Base-by-base conservation (phyloP, 352 stramenopile species). In the Pythium periplocum region DNA sequence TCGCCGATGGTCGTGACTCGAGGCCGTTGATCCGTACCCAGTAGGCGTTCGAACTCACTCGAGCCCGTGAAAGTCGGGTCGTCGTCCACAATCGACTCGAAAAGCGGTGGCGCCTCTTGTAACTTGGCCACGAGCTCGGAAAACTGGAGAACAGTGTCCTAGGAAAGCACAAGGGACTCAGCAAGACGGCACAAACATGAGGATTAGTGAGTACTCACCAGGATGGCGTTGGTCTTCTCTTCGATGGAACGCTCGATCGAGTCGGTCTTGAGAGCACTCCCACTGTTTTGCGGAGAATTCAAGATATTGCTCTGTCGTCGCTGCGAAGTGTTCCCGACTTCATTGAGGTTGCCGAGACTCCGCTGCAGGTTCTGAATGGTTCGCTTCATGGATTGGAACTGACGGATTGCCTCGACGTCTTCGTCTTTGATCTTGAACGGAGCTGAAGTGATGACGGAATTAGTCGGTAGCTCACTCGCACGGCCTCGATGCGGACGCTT, bases 131-230 rank as follows among this genome's bases (percentile, higher is more conserved):
- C 54, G 12, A 87, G 62, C 10, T 71, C 54, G 1, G 77, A 87
- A 40, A 84, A 86, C 47, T 83, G 70, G 52, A 87, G 45, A 32
- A 87, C 45, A 4, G 71, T 78, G 45, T 86, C 75, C 77, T 87
- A 35, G 10, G 37, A 4, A 3, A 47, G 0, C n/a, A 47, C 38
- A 4, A 53, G 3, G 37, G 17, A 12, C 17, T 34, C 34, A 36
- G 12, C 35, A 45, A 40, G 33, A 52, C n/a, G 41, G 5, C 4
- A 49, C 47, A 55, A 36, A 4, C 49, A 3, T n/a, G 10, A 37
- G 12, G n/a, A 50, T 17, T 34, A 43, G 59, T 54, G 10, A 53
- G 32, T 2, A 49, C 45, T 17, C 32, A 61, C 77, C 75, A 82
- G 61, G 41, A 87, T 75, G 6, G 68, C 75, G 42, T 64, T 71